Base-by-base conservation (phyloP, 495 filamentous ascomycete species). In the Aspergillus affinis region DNA sequence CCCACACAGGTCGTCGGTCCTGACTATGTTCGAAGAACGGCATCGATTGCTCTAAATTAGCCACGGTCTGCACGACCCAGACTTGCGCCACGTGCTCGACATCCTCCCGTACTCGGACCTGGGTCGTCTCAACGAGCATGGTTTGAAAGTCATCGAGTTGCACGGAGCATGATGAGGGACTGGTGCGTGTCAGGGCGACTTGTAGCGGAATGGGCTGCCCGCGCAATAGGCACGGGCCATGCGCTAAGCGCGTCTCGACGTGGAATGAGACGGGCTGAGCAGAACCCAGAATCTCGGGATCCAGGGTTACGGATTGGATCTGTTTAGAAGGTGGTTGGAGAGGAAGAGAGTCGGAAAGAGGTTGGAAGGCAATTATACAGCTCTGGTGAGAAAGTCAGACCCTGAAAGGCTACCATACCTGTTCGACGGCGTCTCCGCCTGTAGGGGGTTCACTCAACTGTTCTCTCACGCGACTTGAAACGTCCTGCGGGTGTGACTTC, bases 381-480 rank as follows among this genome's bases (percentile, higher is more conserved):
- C 13, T 17, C 36, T 41, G 13, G 13, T 5, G 36, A 15, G 9
- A 41, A 15, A 5, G 36, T 41, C 12, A 41, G 36, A 4, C 0
- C 15, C 15, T 2, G 13, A 4, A 13, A 13, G 12, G 32, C 32
- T 36, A n/a, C n/a, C n/a, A n/a, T n/a, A n/a, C n/a, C n/a, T n/a
- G n/a, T n/a, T 41, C 12, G 36, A 12, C 6, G 9, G 36, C 36
- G 36, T 41, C 4, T 41, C 36, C 13, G 36, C 9, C 36, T 41
- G 36, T 15, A 41, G 36, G 36, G 36, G 8, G 1, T 41, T 15
- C 12, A 41, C 51, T 54, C 51, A 53, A 52, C 51, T 20, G 41
- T n/a, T 54, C 20, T 54, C 21, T 54, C 51, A 15, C 32, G 10
- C 18, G 30, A 21, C 19, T 54, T 50, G 17, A 60, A 32, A 17